Evolutionary conservation across 768 basidiomycete genomes (phyloP).

Genomic region (Clavulina sp.): DNA sequence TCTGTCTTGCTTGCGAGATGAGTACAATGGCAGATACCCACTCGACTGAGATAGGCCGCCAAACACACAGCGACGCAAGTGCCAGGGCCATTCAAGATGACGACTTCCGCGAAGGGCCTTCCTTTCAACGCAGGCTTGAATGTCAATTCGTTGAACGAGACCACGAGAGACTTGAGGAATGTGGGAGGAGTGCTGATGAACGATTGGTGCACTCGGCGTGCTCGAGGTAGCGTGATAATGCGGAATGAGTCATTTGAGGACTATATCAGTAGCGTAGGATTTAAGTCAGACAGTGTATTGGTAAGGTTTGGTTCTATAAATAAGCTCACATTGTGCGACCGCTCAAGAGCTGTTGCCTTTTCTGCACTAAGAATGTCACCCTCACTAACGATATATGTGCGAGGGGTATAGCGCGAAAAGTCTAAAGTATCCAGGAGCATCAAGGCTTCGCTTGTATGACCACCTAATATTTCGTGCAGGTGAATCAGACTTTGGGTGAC

Average conservation of each 20-base stretch:
- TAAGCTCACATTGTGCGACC: slow-evolving; percentile 13
- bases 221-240: slow-evolving; percentile 63
- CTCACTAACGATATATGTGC: slow-evolving; percentile 67
- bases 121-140: slow-evolving; percentile 30
- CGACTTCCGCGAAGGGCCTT: slow-evolving; percentile 42
- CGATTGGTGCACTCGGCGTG: slow-evolving; percentile 71
- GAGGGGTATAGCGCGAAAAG: slow-evolving; percentile 51
- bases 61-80: slow-evolving; percentile 71
- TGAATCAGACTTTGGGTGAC: neutral
- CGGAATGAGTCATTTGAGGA: slow-evolving; percentile 21
- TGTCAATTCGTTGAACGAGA: slow-evolving; percentile 44
- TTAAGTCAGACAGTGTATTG: neutral
- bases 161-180: slow-evolving; percentile 39
- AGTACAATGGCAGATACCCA: slow-evolving; percentile 21
- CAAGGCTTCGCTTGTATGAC: slow-evolving; percentile 83
- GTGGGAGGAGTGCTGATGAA: slow-evolving; percentile 52
- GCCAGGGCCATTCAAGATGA: slow-evolving; percentile 89
- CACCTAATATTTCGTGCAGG: slow-evolving; percentile 36
- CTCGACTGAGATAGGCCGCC: slow-evolving; percentile 54
- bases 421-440: slow-evolving; percentile 54
- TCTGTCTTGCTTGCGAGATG: neutral
- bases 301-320: neutral
- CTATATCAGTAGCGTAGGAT: neutral
- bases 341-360: slow-evolving; percentile 54
- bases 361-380: slow-evolving; percentile 63